A percentile compares a stretch with the other conserved stretches of the same genome.
phyloP scores from a whole-genome alignment of 2,329 filamentous ascomycete genomes.

The Periconia digitata region DNA sequence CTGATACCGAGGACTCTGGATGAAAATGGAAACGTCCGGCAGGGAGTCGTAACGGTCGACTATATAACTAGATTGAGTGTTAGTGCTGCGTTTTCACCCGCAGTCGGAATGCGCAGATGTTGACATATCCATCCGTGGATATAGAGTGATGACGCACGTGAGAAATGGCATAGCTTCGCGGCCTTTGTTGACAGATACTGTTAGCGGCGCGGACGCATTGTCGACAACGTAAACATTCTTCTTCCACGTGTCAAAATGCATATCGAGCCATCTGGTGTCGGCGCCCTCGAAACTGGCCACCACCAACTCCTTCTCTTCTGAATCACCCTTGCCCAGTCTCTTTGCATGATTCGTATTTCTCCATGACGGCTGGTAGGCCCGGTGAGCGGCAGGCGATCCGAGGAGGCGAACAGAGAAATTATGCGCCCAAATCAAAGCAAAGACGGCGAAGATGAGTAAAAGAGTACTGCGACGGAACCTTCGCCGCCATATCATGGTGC shows the following conservation, averaged over 20 bases:
- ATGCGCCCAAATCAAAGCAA: background rate
- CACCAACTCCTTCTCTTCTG: slow-evolving; percentile 26
- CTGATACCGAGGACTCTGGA: slow-evolving; percentile 41
- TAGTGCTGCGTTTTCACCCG: too few relatives aligned
- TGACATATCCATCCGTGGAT: too few relatives aligned
- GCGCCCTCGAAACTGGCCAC: slow-evolving; percentile 31
- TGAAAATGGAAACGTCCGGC: slow-evolving; percentile 37
- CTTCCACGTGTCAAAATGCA: slow-evolving; percentile 29
- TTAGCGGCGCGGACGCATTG: slow-evolving; percentile 35
- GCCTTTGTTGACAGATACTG: slow-evolving; percentile 46
- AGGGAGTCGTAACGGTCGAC: slow-evolving; percentile 36
- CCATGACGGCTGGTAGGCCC: background rate
- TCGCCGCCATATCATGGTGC: slow-evolving; percentile 1
- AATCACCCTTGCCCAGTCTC: background rate
- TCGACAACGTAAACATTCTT: slow-evolving; percentile 45
- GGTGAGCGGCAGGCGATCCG: background rate
- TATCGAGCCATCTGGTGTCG: slow-evolving; percentile 38
- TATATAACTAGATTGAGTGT: slow-evolving; percentile 32
- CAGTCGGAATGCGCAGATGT: too few relatives aligned
- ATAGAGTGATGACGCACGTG: slow-evolving; percentile 31
- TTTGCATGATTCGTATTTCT: background rate
- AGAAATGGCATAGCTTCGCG: slow-evolving; percentile 49
- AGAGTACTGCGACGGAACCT: background rate
- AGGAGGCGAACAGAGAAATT: background rate
- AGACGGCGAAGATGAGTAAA: background rate